Percentiles rank a stretch among this genome's conserved stretches.
Conservation (phyloP, 768 basidiomycete species). For the Phaeotremella skinneri region DNA sequence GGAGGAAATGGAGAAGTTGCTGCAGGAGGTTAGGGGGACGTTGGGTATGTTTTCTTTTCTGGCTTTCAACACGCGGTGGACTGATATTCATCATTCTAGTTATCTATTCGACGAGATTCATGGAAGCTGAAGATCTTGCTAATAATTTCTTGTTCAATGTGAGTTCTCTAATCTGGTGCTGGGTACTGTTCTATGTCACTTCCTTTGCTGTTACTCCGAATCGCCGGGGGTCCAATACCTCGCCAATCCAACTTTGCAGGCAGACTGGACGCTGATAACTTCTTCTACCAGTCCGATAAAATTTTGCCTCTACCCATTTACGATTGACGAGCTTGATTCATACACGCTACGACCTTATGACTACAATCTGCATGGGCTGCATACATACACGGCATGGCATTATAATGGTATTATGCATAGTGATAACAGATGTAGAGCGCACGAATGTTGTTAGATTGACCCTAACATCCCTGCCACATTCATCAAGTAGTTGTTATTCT, state of each 20-base stretch:
- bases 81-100: conserved; percentile 58
- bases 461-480: too few species aligned
- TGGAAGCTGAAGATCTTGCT: conserved; percentile 87
- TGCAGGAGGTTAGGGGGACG: conserved; percentile 76
- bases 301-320: conserved; percentile 52
- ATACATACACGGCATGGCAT: too few species aligned
- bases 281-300: conserved; percentile 57
- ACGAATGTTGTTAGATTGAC: too few species aligned
- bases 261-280: background rate
- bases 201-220: too few species aligned
- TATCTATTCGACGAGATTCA: conserved; percentile 74
- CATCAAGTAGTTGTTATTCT: too few species aligned
- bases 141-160: conserved; percentile 90
- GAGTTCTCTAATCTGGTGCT: too few species aligned
- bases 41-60: conserved; percentile 62
- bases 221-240: too few species aligned
- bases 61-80: conserved; percentile 10
- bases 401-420: too few species aligned
- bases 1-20: conserved; percentile 81
- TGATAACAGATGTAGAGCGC: too few species aligned
- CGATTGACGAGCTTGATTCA: conserved; percentile 25
- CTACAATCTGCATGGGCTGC: too few species aligned
- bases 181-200: too few species aligned
- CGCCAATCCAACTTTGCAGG: background rate
- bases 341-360: too few species aligned